Evolutionary conservation across 2,329 filamentous ascomycete genomes (phyloP).

Genomic region (Drechslera avenae): DNA sequence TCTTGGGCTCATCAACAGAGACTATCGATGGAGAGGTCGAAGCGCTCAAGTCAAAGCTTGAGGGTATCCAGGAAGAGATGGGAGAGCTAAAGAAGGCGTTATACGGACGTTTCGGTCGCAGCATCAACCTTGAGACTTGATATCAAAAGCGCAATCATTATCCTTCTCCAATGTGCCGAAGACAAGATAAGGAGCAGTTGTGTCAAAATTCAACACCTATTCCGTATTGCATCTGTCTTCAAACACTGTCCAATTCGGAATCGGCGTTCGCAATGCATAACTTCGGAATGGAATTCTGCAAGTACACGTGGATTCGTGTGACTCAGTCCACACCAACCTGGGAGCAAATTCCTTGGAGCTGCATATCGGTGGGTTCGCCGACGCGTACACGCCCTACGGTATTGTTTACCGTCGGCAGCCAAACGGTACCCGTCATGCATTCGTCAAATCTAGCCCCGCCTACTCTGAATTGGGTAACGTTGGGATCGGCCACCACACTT

Average conservation of each 20-base stretch:
- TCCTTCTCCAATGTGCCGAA: background rate
- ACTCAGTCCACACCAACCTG: constrained; percentile 1
- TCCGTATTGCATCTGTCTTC: background rate
- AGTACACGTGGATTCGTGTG: background rate
- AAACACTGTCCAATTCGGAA: constrained; percentile 3
- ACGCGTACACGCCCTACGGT: background rate
- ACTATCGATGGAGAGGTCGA: constrained; percentile 78
- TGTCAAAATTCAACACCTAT: background rate
- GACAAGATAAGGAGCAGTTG: background rate
- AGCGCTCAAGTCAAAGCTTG: constrained; percentile 76
- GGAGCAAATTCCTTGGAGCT: background rate
- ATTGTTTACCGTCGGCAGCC: background rate
- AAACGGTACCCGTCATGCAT: constrained; percentile 14
- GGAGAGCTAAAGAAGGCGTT: constrained; percentile 85
- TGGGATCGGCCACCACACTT: constrained; percentile 13
- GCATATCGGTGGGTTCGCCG: constrained; percentile 1
- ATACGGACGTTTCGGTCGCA: constrained; percentile 92
- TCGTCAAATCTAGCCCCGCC: constrained; percentile 17
- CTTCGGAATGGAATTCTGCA: constrained; percentile 2
- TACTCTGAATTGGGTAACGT: constrained; percentile 11
- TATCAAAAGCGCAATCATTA: too few species aligned
- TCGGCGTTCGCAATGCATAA: constrained; percentile 6
- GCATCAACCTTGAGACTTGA: constrained; percentile 92
- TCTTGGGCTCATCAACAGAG: constrained; percentile 73
- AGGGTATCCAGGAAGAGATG: constrained; percentile 82